phyloP scores from a whole-genome alignment of 164 flowering plant genomes.

The Cinnamomum micranthum region DNA sequence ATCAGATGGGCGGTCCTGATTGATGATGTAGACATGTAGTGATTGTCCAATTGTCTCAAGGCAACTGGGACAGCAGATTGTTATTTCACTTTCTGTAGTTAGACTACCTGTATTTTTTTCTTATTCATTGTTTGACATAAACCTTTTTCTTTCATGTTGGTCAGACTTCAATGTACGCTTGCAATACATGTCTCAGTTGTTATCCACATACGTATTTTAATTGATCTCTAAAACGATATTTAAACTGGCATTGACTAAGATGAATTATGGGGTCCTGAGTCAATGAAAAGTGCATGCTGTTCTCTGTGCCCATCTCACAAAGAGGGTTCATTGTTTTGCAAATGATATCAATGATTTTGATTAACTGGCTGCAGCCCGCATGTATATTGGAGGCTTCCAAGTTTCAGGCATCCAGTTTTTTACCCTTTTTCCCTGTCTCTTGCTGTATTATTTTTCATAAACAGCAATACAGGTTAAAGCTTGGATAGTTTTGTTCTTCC shows the following conservation, averaged over 20 bases:
- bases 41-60: not conserved
- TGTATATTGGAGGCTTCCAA: not conserved
- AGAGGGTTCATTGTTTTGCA: no score
- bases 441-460: no score
- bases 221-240: not conserved
- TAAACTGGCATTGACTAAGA: not conserved
- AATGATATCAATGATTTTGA: no score
- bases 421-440: no score
- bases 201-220: not conserved
- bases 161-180: not conserved
- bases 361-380: no score
- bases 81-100: not conserved
- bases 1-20: not conserved
- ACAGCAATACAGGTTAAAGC: not conserved
- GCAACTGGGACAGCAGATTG: not conserved
- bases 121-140: not conserved
- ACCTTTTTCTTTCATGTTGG: not conserved
- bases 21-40: no score
- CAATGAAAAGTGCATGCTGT: not conserved
- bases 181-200: not conserved
- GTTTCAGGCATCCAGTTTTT: not conserved
- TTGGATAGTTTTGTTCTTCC: not conserved
- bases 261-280: no score
- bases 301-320: not conserved
- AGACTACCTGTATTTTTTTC: not conserved